phyloP scores from a whole-genome alignment of 2,329 filamentous ascomycete genomes.

The Stemphylium lycopersici region DNA sequence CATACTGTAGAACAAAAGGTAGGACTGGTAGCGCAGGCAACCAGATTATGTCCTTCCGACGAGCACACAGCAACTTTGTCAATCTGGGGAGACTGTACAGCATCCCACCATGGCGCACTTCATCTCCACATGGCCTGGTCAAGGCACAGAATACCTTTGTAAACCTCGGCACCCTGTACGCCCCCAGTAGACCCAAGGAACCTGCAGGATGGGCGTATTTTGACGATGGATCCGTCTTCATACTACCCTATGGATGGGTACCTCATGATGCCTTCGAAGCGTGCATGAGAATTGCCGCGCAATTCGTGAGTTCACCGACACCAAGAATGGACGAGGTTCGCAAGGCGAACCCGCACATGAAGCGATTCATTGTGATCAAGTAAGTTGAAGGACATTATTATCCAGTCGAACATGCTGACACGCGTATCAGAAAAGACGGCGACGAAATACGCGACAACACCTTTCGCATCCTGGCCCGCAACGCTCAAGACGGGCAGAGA shows the following conservation, averaged over 20 bases:
- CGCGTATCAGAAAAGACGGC: conserved; percentile 7
- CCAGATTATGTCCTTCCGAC: conserved; percentile 10
- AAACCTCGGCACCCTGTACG: conserved; percentile 24
- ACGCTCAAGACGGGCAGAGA: conserved; percentile 14
- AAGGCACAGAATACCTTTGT: conserved; percentile 11
- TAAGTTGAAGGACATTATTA: conserved; percentile 5
- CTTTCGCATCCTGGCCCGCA: conserved; percentile 15
- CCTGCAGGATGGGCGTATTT: conserved; percentile 28
- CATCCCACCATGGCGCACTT: conserved; percentile 3
- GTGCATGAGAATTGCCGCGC: conserved; percentile 21
- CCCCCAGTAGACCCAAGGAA: neutral
- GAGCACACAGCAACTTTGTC: conserved; percentile 15
- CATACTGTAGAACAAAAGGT: neutral
- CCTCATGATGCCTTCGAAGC: conserved; percentile 23
- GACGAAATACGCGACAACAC: neutral
- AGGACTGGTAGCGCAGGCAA: neutral
- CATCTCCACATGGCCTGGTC: neutral
- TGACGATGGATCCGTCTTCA: conserved; percentile 30
- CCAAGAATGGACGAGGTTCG: conserved; percentile 12
- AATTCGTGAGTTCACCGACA: conserved; percentile 17
- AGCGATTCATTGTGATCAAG: conserved; percentile 20
- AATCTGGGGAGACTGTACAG: conserved; percentile 22
- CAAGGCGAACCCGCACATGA: neutral
- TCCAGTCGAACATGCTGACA: neutral
- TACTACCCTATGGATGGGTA: conserved; percentile 10